Percentiles rank a stretch among this genome's conserved stretches.
These are phyloP conservation scores for Kitagawia praeruptora DNA, from an alignment of 129 eudicot species.

Conservation along the genomic window DNA sequence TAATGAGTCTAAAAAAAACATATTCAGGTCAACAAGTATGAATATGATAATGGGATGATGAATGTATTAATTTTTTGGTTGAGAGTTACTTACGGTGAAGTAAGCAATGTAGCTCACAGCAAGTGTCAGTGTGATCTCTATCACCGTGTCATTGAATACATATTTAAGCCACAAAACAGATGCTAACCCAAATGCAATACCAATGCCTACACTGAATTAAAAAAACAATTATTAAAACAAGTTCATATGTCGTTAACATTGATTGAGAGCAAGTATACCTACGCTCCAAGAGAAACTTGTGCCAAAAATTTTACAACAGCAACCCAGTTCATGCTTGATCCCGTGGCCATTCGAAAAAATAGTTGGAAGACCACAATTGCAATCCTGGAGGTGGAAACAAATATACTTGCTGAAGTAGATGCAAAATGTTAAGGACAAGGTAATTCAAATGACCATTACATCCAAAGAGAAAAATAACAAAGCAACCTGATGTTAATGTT, in stretches of 20 bases:
- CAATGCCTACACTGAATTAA: slow-evolving; percentile 70
- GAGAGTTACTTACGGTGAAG: slow-evolving; percentile 56
- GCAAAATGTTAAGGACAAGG: background rate
- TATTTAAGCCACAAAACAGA: slow-evolving; percentile 91
- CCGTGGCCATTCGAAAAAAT: slow-evolving; percentile 70
- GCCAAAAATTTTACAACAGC: slow-evolving; percentile 50
- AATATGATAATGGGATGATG: background rate
- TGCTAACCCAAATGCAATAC: slow-evolving; percentile 81
- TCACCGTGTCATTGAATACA: slow-evolving; percentile 84
- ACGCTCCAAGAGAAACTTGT: slow-evolving; percentile 94
- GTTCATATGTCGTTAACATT: background rate
- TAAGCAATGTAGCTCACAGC: slow-evolving; percentile 92
- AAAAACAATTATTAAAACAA: slow-evolving; percentile 17
- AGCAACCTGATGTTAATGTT: background rate
- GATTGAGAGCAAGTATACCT: slow-evolving; percentile 26
- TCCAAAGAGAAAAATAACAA: background rate
- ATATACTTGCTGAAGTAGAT: background rate
- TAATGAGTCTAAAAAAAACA: background rate
- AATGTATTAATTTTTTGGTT: slow-evolving; percentile 2
- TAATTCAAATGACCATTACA: background rate
- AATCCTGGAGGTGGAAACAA: slow-evolving; percentile 38
- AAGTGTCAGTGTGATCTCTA: slow-evolving; percentile 84
- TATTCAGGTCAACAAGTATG: background rate
- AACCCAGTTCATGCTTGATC: slow-evolving; percentile 59
- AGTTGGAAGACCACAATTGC: slow-evolving; percentile 84